Base-by-base conservation (phyloP, 2,329 filamentous ascomycete species). In the Juglanconis oblonga region DNA sequence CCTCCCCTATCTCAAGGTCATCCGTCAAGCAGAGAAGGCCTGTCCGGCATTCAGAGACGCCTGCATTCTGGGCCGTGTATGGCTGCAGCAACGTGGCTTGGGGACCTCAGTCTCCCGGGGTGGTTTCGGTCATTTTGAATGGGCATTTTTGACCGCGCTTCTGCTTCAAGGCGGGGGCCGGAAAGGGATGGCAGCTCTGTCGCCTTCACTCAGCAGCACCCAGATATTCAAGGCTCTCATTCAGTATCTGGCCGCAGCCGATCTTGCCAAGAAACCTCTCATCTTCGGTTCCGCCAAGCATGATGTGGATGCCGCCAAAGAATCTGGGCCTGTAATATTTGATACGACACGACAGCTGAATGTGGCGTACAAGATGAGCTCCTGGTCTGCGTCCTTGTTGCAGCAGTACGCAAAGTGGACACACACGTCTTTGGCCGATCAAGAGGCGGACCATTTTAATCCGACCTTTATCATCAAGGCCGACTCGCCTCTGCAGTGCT, bases 71-170 rank as follows among this genome's bases (percentile, higher is more conserved):
- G 95, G 94, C 32, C 87, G 89, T 59, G 85, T 91, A 58, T 99
- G 95, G 95, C 81, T 99, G 45, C 87, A 88, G 66, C 94, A 98
- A 74, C 86, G 94, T 58, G 92, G 92, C 0, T 90, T 97, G 65
- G 83, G 82, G 14, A 84, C 90, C 49, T 78, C 82, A 29, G 74
- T 92, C n/a, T 81, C 85, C 2, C 78, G 81, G 48, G 94, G 95
- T 49, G 95, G 95, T 0, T 97, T 99, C 71, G 95, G 95, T 3
- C 87, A 91, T 66, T 96, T 97, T 65, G 95, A 99, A 72, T 98
- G 92, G 91, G 83, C 90, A 0, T 77, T 86, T n/a, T 77, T 95
- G 52, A 84, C 93, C 70, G 91, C 93, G 36, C 79, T 97, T 13
- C 78, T 98, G 2, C 79, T 98, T 47, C 87, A 92, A 72, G 86